Percentiles rank a stretch among this genome's conserved stretches.
Evolutionary conservation across 768 basidiomycete genomes (phyloP).

Genomic region (Rhizopogon salebrosus): DNA sequence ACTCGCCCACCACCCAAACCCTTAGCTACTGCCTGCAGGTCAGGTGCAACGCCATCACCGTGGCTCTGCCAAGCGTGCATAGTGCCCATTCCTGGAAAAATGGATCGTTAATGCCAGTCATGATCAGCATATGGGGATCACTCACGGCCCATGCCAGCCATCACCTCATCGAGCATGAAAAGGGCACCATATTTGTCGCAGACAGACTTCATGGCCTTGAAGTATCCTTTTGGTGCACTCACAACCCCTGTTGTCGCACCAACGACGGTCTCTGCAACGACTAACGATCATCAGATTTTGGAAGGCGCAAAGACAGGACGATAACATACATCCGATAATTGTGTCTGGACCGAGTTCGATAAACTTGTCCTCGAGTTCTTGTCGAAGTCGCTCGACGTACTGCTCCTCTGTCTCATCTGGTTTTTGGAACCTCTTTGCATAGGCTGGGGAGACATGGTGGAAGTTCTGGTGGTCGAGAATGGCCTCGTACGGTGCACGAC

Average conservation of each 20-base stretch:
- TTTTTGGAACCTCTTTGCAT: conserved; percentile 71
- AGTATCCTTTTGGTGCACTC: conserved; percentile 77
- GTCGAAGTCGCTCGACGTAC: conserved; percentile 70
- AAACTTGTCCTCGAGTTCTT: conserved; percentile 86
- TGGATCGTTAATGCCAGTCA: not conserved
- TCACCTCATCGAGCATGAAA: conserved; percentile 87
- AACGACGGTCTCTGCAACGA: conserved; percentile 82
- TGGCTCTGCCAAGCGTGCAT: conserved; percentile 83
- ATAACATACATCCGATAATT: conserved; percentile 68
- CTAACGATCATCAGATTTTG: conserved; percentile 29
- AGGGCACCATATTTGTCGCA: conserved; percentile 69
- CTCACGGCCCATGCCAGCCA: conserved; percentile 89
- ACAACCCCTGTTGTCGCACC: conserved; percentile 81
- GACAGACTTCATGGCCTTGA: conserved; percentile 79
- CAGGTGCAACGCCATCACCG: conserved; percentile 73
- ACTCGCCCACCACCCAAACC: conserved; percentile 83
- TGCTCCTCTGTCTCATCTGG: conserved; percentile 68
- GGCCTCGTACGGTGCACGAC: conserved; percentile 63
- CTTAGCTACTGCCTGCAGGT: conserved; percentile 86
- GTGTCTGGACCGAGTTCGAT: conserved; percentile 76
- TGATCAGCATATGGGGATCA: conserved; percentile 9
- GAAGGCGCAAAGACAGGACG: not conserved
- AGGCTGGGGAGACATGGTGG: conserved; percentile 87
- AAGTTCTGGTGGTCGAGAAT: conserved; percentile 63
- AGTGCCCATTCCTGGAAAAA: conserved; percentile 69